Evolutionary conservation across 805 yeast species (phyloP), one percentile per base, ranked within the genome.

Genomic region (Vanderwaltozyma polyspora): DNA sequence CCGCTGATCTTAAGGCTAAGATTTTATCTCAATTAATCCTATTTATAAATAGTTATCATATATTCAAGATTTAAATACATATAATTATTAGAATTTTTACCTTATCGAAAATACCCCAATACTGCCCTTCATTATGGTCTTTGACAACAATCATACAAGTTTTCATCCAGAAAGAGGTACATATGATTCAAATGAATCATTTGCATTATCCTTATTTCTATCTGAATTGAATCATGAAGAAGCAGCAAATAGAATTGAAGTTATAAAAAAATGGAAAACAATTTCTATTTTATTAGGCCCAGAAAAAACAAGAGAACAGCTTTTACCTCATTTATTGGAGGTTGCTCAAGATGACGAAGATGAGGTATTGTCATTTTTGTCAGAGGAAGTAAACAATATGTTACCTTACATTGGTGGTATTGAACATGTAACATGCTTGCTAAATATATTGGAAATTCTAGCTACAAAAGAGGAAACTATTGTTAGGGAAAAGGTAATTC

Each of bases 211-310:
- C n/a, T n/a, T n/a, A n/a, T n/a, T n/a, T n/a, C 86, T 91, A 84
- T 98, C 93, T 58, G 99, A 93, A 61, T 72, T 91, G 59, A 83
- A 83, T 62, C 96, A 89, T 58, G 98, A 91, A 55, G 98, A 91
- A 55, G 89, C 89, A 26, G 73, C 94, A 18, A 80, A 87, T 51
- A 71, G 99, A 41, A 89, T 91, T 16, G 84, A 79, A 44, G 97
- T 97, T 29, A 87, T 91, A 94, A 82, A 81, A 50, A 76, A 91
- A 46, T 67, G 93, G 45, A 93, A 87, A 46, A 89, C 96, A 23
- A 89, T 91, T 52, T 94, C 97, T 23, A 67, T 85, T 34, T 98
- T 97, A 3, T 64, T 91, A 38, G 98, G 98, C 7, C 87, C 91
- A 6, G 94, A 85, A 56, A 73, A 97, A 52, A 82, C 97, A 9